Percentiles rank a stretch among this genome's conserved stretches.
These are phyloP conservation scores for Pyricularia pennisetigena DNA, from an alignment of 2,329 filamentous ascomycete genomes.

Conservation along the genomic window DNA sequence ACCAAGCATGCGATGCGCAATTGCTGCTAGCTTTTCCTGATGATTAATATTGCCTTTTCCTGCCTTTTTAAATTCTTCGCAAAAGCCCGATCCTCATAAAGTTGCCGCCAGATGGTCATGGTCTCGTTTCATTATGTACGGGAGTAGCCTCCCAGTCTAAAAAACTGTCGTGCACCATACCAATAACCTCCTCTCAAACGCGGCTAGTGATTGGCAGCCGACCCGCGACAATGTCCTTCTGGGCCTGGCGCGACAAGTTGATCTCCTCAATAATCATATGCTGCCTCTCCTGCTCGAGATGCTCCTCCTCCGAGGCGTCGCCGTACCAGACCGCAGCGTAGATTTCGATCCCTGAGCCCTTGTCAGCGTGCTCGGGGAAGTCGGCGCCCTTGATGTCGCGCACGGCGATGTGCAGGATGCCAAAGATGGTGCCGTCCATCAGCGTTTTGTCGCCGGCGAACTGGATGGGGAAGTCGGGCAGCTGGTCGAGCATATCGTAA, in stretches of 20 bases:
- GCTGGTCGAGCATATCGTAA: constrained; percentile 17
- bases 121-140: background rate
- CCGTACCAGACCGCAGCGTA: constrained; percentile 15
- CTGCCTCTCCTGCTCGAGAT: constrained; percentile 14
- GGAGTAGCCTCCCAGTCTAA: background rate
- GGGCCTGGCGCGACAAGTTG: constrained; percentile 11
- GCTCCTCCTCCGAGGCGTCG: constrained; percentile 11
- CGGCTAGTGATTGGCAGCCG: background rate
- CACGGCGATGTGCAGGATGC: constrained; percentile 13
- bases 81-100: background rate
- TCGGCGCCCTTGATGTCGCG: constrained; percentile 10
- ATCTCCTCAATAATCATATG: constrained; percentile 15
- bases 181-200: background rate
- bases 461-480: constrained; percentile 14
- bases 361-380: constrained; percentile 4
- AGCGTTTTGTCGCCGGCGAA: constrained; percentile 15
- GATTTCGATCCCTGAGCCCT: constrained; percentile 9
- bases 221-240: constrained; percentile 13
- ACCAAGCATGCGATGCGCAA: background rate
- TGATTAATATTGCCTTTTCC: background rate
- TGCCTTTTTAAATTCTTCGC: background rate
- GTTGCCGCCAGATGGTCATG: background rate
- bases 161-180: background rate
- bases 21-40: background rate
- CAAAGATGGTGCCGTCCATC: constrained; percentile 12